Evolutionary conservation across 129 eudicot genomes (phyloP).

Genomic region (Tagetes patula): DNA sequence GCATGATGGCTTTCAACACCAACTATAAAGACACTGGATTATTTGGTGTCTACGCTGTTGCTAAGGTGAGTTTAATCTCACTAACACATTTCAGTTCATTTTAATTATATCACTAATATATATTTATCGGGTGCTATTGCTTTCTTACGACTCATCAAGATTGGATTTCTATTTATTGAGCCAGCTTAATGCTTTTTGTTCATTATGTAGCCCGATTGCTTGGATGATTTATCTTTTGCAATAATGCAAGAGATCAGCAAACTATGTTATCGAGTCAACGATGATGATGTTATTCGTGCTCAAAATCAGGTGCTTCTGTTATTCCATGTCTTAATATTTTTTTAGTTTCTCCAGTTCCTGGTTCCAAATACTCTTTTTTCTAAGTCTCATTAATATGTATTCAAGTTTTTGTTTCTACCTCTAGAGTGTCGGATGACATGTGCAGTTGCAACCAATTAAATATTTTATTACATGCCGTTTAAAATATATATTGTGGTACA

Average conservation of each 20-base stretch:
- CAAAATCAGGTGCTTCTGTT: slow-evolving; percentile 57
- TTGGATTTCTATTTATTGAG: slow-evolving; percentile 6
- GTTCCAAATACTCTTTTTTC: not conserved
- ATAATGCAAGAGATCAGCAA: slow-evolving; percentile 69
- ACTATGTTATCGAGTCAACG: slow-evolving; percentile 60
- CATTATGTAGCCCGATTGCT: slow-evolving; percentile 57
- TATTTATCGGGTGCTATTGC: not conserved
- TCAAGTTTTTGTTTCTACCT: not conserved
- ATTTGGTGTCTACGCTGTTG: slow-evolving; percentile 95
- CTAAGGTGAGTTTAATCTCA: slow-evolving; percentile 53
- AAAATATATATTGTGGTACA: not conserved
- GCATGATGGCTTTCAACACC: slow-evolving; percentile 96
- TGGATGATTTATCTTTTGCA: slow-evolving; percentile 72
- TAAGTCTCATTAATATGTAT: not conserved
- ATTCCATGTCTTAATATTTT: not conserved
- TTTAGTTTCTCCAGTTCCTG: not conserved
- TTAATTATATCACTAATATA: not conserved
- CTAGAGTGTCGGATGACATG: not conserved
- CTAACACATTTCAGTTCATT: not conserved
- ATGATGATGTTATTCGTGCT: slow-evolving; percentile 74
- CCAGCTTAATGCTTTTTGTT: slow-evolving; percentile 14
- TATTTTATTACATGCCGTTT: not conserved
- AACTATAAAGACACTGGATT: slow-evolving; percentile 93
- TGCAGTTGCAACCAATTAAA: not conserved
- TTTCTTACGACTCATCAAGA: not conserved